Conservation (phyloP, 345 rosid genomes). For the Raphanus raphanistrum region DNA sequence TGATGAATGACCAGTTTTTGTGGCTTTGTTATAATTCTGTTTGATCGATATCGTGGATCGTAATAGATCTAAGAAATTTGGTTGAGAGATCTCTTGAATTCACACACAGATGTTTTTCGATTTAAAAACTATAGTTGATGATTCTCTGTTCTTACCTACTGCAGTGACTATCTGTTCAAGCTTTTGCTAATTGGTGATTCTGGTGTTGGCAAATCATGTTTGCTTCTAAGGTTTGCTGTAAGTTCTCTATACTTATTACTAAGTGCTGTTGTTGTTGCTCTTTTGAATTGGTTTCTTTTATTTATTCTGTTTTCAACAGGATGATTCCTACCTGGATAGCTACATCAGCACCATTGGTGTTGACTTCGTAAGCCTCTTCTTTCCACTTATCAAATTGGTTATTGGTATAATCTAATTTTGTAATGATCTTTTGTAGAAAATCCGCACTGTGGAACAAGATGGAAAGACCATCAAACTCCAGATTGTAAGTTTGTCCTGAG, state of each 20-base stretch:
- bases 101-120: background rate
- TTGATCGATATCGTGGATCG: constrained; percentile 6
- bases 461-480: constrained; percentile 66
- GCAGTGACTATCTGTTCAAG: constrained; percentile 47
- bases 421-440: constrained; percentile 58
- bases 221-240: constrained; percentile 53
- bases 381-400: background rate
- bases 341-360: constrained; percentile 94
- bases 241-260: constrained; percentile 12
- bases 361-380: constrained; percentile 67
- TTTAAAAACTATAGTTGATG: background rate
- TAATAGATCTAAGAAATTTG: constrained; percentile 19
- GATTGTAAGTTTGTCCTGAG: constrained; percentile 34
- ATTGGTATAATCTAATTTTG: background rate
- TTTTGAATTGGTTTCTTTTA: background rate
- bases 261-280: background rate
- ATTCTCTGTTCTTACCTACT: background rate
- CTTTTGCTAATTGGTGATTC: constrained; percentile 50
- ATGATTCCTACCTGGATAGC: constrained; percentile 91
- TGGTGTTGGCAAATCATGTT: constrained; percentile 50
- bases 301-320: constrained; percentile 42
- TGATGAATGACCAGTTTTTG: background rate
- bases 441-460: constrained; percentile 88
- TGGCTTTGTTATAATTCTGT: background rate
- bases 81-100: constrained; percentile 14